These are phyloP conservation scores for Alternaria sp. DNA, from an alignment of 2,329 filamentous ascomycete species.

Conservation along the genomic window DNA sequence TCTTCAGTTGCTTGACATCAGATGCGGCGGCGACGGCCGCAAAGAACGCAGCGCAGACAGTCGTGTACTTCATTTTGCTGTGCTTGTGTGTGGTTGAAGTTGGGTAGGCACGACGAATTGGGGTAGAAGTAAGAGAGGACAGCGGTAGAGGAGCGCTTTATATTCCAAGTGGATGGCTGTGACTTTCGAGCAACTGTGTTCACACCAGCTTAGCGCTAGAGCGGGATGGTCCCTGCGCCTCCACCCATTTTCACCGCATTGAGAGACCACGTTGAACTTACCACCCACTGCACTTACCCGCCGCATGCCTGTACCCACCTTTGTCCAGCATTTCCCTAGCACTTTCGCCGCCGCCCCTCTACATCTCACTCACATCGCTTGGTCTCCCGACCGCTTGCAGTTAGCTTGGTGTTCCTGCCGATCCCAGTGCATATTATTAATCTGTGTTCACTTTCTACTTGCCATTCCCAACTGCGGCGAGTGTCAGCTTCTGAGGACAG, in stretches of 20 bases:
- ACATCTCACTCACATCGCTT: neutral
- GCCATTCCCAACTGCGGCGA: conserved; percentile 1
- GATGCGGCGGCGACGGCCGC: conserved; percentile 70
- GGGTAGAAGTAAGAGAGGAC: conserved; percentile 22
- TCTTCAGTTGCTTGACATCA: conserved; percentile 84
- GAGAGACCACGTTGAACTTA: conserved; percentile 33
- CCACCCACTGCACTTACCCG: conserved; percentile 5
- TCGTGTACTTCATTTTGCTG: conserved; percentile 45
- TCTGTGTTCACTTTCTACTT: conserved; percentile 20
- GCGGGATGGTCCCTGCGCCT: conserved; percentile 8
- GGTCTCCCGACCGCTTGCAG: conserved; percentile 8
- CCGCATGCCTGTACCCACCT: conserved; percentile 6
- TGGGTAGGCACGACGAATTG: conserved; percentile 15
- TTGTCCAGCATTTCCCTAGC: neutral
- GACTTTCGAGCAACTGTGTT: conserved; percentile 13
- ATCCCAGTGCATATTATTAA: conserved; percentile 32
- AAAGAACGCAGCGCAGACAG: conserved; percentile 51
- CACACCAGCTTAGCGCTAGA: neutral
- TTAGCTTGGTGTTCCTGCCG: conserved; percentile 21
- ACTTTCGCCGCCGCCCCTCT: conserved; percentile 1
- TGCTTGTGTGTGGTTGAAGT: conserved; percentile 13
- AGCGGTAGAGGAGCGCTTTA: conserved; percentile 23
- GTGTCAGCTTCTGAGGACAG: conserved; percentile 28
- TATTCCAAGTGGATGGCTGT: conserved; percentile 28
- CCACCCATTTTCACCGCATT: conserved; percentile 10